These are phyloP conservation scores for Pythium rhizo-oryzae DNA, from an alignment of 352 stramenopile species.

Conservation along the genomic window DNA sequence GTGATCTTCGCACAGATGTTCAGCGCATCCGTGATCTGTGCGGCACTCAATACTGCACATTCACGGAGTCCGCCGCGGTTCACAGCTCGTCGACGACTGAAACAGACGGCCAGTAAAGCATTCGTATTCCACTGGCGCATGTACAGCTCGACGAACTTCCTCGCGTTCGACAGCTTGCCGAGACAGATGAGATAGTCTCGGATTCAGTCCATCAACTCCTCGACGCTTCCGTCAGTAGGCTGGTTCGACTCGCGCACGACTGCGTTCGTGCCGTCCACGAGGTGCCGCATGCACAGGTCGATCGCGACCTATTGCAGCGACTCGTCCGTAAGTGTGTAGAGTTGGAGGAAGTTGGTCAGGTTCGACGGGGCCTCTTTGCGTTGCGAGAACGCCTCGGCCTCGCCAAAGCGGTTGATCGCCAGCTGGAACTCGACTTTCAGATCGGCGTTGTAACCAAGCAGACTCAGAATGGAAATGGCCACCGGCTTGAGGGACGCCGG, in stretches of 20 bases:
- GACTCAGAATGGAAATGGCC: conserved; percentile 56
- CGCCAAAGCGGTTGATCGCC: conserved; percentile 45
- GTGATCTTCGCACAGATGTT: too few relatives aligned
- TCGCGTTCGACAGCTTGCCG: conserved; percentile 36
- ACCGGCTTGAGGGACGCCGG: conserved; percentile 52
- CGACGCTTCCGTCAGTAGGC: conserved; percentile 6
- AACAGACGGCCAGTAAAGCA: too few relatives aligned
- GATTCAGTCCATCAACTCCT: conserved; percentile 1
- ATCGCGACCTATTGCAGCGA: conserved; percentile 49
- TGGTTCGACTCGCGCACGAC: conserved; percentile 24
- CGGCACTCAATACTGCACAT: too few relatives aligned
- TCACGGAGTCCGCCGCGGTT: too few relatives aligned
- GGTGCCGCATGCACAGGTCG: conserved; percentile 50
- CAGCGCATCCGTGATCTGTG: too few relatives aligned
- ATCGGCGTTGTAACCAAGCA: conserved; percentile 73
- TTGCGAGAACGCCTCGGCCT: conserved; percentile 18
- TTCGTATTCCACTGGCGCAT: too few relatives aligned
- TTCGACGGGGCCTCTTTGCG: conserved; percentile 48
- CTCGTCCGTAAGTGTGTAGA: conserved; percentile 60
- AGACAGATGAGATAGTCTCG: conserved; percentile 41
- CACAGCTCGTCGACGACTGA: too few relatives aligned
- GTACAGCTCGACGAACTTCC: too few relatives aligned
- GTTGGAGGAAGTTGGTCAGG: conserved; percentile 62
- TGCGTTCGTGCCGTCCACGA: conserved; percentile 29
- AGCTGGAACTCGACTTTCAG: conserved; percentile 64